Evolutionary conservation across 129 eudicot genomes (phyloP).

Genomic region (Flaveria bidentis): DNA sequence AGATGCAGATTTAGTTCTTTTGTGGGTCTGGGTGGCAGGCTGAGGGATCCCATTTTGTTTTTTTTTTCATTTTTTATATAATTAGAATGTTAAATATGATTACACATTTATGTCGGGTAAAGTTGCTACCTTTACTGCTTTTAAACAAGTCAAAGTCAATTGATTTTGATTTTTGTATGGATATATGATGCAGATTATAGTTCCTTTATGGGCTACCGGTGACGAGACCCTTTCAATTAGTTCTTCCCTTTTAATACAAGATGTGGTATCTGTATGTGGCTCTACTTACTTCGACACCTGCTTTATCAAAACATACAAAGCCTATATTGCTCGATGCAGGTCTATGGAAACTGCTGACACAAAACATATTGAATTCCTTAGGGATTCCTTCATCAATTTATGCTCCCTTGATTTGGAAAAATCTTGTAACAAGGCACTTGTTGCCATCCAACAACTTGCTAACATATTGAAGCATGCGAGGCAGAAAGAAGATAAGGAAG

Average conservation of each 20-base stretch:
- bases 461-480: constrained; percentile 60
- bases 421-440: constrained; percentile 56
- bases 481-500: constrained; percentile 64
- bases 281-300: constrained; percentile 55
- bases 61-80: not conserved
- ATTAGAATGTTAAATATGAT: not conserved
- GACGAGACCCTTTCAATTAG: constrained; percentile 56
- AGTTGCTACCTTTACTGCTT: not conserved
- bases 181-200: constrained; percentile 59
- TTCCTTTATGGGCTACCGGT: constrained; percentile 89
- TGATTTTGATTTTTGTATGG: constrained; percentile 1
- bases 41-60: no score
- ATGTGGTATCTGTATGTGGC: constrained; percentile 62
- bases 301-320: constrained; percentile 63
- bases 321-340: constrained; percentile 66
- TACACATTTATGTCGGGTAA: not conserved
- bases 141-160: not conserved
- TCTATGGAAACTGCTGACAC: constrained; percentile 45
- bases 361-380: constrained; percentile 60
- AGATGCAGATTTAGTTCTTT: not conserved
- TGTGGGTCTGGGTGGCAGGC: not conserved
- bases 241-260: constrained; percentile 65
- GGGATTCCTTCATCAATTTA: constrained; percentile 60
- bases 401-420: constrained; percentile 78
- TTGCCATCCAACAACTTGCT: constrained; percentile 63